Conservation (phyloP, 257 asterid genomes). For the Nicotiana obtusifolia region DNA sequence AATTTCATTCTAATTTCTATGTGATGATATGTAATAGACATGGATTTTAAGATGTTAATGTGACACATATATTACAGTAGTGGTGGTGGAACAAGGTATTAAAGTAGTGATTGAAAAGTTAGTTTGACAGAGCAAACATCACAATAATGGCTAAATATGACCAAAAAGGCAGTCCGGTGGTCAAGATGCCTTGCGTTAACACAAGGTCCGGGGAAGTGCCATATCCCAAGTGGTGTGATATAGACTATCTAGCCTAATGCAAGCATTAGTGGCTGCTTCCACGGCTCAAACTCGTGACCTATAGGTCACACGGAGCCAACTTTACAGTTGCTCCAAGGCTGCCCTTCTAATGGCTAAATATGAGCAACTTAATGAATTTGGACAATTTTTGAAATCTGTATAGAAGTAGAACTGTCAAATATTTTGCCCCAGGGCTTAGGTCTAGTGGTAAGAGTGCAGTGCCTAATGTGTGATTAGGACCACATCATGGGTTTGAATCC, state of each 20-base stretch:
- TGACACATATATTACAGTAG: background rate
- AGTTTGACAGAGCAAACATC: background rate
- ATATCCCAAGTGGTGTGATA: too few relatives aligned
- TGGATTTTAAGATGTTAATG: background rate
- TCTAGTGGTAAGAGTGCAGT: background rate
- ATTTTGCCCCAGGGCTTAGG: background rate
- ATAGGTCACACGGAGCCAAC: too few relatives aligned
- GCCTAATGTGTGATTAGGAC: background rate
- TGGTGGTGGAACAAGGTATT: background rate
- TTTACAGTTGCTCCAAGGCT: too few relatives aligned
- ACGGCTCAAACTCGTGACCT: too few relatives aligned
- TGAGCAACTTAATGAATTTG: too few relatives aligned
- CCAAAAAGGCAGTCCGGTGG: too few relatives aligned
- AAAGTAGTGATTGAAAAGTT: background rate
- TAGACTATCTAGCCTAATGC: too few relatives aligned
- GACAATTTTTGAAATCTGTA: too few relatives aligned
- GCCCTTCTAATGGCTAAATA: too few relatives aligned
- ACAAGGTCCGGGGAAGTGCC: too few relatives aligned
- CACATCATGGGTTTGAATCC: background rate
- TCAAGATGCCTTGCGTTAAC: too few relatives aligned
- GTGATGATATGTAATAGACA: background rate
- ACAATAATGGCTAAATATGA: background rate
- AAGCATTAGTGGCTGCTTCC: too few relatives aligned
- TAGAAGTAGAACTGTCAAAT: background rate
- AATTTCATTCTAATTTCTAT: background rate